A percentile compares a stretch with the other conserved stretches of the same genome.
Conservation (phyloP, 2,329 filamentous ascomycete genomes). For the Trichoderma hamatum region DNA sequence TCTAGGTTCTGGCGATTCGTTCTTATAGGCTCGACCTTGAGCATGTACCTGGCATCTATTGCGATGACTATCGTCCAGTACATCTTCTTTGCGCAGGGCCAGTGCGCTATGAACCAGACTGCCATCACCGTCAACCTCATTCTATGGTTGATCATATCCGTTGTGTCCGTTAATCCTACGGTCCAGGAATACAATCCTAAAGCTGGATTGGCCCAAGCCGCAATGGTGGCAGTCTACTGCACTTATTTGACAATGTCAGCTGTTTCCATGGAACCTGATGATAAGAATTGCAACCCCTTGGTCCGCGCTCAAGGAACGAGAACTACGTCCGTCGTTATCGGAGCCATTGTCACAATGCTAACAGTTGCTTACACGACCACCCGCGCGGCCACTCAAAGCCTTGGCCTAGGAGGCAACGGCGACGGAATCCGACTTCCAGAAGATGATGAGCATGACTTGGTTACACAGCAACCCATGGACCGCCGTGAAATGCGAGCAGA, state of each 20-base stretch:
- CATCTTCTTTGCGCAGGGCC: slow-evolving; percentile 82
- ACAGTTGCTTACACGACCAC: slow-evolving; percentile 98
- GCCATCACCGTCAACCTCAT: slow-evolving; percentile 93
- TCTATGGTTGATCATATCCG: slow-evolving; percentile 77
- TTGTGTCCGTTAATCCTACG: slow-evolving; percentile 84
- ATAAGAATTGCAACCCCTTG: slow-evolving; percentile 91
- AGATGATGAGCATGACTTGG: slow-evolving; percentile 83
- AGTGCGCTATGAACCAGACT: slow-evolving; percentile 94
- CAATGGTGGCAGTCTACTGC: slow-evolving; percentile 97
- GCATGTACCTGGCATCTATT: slow-evolving; percentile 90
- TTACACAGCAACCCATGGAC: slow-evolving; percentile 78
- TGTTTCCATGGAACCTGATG: slow-evolving; percentile 96
- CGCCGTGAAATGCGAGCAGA: slow-evolving; percentile 92
- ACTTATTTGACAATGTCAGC: slow-evolving; percentile 98
- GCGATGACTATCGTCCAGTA: slow-evolving; percentile 98
- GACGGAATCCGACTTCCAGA: slow-evolving; percentile 61
- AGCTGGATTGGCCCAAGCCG: slow-evolving; percentile 93
- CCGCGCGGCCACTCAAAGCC: slow-evolving; percentile 86
- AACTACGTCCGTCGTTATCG: slow-evolving; percentile 87
- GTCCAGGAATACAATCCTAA: slow-evolving; percentile 92
- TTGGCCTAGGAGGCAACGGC: slow-evolving; percentile 66
- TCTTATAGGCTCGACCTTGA: slow-evolving; percentile 86
- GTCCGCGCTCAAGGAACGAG: slow-evolving; percentile 83
- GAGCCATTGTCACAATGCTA: slow-evolving; percentile 93
- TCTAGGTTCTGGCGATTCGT: slow-evolving; percentile 82